Base-by-base conservation (phyloP, 495 filamentous ascomycete genomes). In the Lophiotrema nucula region DNA sequence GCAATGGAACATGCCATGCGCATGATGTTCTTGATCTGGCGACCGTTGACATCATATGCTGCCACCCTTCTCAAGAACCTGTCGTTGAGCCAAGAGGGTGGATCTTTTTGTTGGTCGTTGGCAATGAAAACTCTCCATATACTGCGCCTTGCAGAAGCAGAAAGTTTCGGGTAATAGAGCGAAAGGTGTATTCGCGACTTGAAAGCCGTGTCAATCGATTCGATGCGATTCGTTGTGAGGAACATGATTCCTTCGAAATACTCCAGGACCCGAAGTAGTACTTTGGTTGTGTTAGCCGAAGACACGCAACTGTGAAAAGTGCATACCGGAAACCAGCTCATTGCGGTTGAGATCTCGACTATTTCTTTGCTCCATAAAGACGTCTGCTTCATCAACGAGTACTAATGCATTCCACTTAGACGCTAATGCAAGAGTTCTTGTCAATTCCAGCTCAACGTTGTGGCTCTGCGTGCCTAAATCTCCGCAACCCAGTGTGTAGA, bases 141-240 rank as follows among this genome's bases (percentile, higher is more conserved):
- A 8, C 15, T 35, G 31, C 31, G 31, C 8, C 31, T 35, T 8
- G 31, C 31, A 8, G 8, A 8, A 35, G 8, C 31, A 35, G 15
- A 15, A 8, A 8, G 8, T 35, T n/a, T n/a, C n/a, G 31, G 31
- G 15, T 35, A 35, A 15, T 35, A 15, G 31, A 83, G 59, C 3
- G 69, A 70, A 18, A 82, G 66, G 56, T 82, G 75, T 53, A 83
- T 79, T 3, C 78, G 76, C 10, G 74, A 76, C 44, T 76, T 70
- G 56, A 83, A 79, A 1, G 78, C 79, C 0, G 70, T 58, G 26
- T 83, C 80, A 21, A 56, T 37, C 53, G 21, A 23, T 1, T 31
- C 47, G 37, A 53, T 53, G 2, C 47, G 47, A 33, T 60, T 60
- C 15, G 56, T 60, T 1, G 56, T 60, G 5, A 60, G 21, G 39